A percentile compares a stretch with the other conserved stretches of the same genome.
Evolutionary conservation across 352 stramenopile genomes (phyloP).

Genomic region (Pythium chondricola): DNA sequence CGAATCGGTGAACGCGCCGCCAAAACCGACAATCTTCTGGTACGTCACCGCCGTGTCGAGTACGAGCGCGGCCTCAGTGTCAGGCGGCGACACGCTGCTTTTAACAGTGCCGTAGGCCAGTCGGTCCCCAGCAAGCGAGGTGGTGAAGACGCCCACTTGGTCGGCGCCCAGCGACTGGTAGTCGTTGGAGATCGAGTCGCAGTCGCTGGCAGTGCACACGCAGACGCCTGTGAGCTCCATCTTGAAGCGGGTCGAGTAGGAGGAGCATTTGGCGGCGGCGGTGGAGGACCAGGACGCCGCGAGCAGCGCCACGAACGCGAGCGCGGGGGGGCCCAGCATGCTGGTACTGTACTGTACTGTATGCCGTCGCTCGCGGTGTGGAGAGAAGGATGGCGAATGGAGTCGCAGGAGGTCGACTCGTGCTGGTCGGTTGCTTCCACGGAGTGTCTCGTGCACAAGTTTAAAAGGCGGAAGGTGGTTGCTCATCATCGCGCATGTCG

Average conservation of each 20-base stretch:
- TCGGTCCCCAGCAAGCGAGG: slow-evolving; percentile 38
- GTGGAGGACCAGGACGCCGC: background rate
- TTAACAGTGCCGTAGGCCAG: slow-evolving; percentile 29
- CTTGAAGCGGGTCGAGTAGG: slow-evolving; percentile 35
- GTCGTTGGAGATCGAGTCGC: slow-evolving; percentile 46
- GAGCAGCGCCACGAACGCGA: background rate
- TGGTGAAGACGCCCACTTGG: slow-evolving; percentile 42
- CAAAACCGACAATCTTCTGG: slow-evolving; percentile 86
- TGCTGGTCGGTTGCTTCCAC: too few relatives aligned
- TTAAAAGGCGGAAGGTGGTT: too few relatives aligned
- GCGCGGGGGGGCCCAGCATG: background rate
- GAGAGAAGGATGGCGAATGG: too few relatives aligned
- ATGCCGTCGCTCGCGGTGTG: background rate
- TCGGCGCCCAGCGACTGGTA: slow-evolving; percentile 25
- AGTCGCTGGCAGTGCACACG: slow-evolving; percentile 43
- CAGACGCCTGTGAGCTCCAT: slow-evolving; percentile 41
- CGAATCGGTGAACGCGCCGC: slow-evolving; percentile 86
- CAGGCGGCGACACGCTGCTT: background rate
- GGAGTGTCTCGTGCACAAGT: too few relatives aligned
- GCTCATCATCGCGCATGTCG: too few relatives aligned
- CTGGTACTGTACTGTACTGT: background rate
- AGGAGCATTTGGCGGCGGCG: slow-evolving; percentile 7
- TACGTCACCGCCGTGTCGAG: slow-evolving; percentile 47
- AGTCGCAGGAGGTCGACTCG: too few relatives aligned
- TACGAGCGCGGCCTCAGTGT: slow-evolving; percentile 23